A percentile compares a stretch with the other conserved stretches of the same genome.
Conservation (phyloP, 306 rosid species). For the Lablab purpureus region DNA sequence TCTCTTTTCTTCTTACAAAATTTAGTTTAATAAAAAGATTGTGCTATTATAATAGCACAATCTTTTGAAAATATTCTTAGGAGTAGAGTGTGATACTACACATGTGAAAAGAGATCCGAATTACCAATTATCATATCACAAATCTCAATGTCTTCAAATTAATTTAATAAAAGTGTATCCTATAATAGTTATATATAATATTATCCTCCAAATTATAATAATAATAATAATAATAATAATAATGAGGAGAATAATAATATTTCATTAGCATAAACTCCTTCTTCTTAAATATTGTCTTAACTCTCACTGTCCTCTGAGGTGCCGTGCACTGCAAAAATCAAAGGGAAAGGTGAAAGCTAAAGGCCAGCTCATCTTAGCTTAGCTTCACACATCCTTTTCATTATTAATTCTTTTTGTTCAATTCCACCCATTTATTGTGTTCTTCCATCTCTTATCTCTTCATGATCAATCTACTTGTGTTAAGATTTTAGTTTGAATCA, state of each 20-base stretch:
- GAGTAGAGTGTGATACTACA: no score
- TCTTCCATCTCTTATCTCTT: background rate
- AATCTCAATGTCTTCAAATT: no score
- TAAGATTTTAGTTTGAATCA: background rate
- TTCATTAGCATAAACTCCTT: no score
- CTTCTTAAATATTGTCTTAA: background rate
- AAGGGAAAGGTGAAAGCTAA: slow-evolving; percentile 11
- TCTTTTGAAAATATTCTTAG: no score
- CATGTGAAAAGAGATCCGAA: no score
- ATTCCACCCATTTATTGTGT: background rate
- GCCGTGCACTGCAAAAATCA: slow-evolving; percentile 5
- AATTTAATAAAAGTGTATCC: no score
- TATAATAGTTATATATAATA: no score
- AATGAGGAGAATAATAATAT: no score
- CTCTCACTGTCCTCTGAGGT: slow-evolving; percentile 1
- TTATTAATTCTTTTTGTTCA: background rate
- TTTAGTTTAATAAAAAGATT: no score
- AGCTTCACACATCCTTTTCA: slow-evolving; percentile 9
- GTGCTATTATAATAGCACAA: no score
- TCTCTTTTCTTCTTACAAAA: background rate
- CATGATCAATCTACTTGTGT: background rate
- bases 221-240: background rate
- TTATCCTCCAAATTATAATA: no score
- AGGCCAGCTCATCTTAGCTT: slow-evolving; percentile 29
- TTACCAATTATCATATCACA: no score